phyloP scores from a whole-genome alignment of 768 basidiomycete species.

The Pholiota conissans region DNA sequence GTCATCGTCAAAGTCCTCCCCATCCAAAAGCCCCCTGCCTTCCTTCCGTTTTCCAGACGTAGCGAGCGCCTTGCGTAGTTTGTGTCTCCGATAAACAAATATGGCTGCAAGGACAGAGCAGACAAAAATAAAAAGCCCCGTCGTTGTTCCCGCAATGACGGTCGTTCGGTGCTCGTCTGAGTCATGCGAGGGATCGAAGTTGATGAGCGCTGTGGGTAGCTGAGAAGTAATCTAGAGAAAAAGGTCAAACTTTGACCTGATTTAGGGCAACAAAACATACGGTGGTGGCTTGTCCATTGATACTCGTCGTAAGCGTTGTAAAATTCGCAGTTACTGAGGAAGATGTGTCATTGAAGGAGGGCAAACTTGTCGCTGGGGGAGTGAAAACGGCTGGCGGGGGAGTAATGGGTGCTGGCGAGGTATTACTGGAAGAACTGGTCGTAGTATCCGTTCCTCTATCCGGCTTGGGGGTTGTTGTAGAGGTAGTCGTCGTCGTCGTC shows the following conservation, averaged over 20 bases:
- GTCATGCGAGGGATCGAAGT: slow-evolving; percentile 8
- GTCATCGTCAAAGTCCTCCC: slow-evolving; percentile 37
- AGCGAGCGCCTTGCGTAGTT: slow-evolving; percentile 28
- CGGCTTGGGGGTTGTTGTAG: background rate
- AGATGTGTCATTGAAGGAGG: background rate
- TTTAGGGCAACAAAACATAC: slow-evolving; percentile 11
- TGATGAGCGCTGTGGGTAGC: slow-evolving; percentile 30
- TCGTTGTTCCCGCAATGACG: slow-evolving; percentile 42
- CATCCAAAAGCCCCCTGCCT: slow-evolving; percentile 30
- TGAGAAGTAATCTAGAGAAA: slow-evolving; percentile 21
- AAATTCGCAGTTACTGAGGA: slow-evolving; percentile 9
- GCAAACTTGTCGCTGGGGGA: background rate
- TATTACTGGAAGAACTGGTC: background rate
- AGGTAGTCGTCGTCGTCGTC: background rate
- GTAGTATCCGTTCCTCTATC: background rate
- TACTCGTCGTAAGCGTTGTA: slow-evolving; percentile 15
- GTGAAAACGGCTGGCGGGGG: background rate
- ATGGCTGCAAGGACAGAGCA: slow-evolving; percentile 33
- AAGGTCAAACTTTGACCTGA: background rate
- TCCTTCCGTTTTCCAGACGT: slow-evolving; percentile 25
- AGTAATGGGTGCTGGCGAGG: background rate
- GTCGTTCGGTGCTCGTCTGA: slow-evolving; percentile 29
- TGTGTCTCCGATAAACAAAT: slow-evolving; percentile 37
- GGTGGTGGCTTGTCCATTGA: slow-evolving; percentile 17
- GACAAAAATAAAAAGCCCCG: slow-evolving; percentile 35